Conservation (phyloP, 768 basidiomycete species). For the Auricularia cornea region DNA sequence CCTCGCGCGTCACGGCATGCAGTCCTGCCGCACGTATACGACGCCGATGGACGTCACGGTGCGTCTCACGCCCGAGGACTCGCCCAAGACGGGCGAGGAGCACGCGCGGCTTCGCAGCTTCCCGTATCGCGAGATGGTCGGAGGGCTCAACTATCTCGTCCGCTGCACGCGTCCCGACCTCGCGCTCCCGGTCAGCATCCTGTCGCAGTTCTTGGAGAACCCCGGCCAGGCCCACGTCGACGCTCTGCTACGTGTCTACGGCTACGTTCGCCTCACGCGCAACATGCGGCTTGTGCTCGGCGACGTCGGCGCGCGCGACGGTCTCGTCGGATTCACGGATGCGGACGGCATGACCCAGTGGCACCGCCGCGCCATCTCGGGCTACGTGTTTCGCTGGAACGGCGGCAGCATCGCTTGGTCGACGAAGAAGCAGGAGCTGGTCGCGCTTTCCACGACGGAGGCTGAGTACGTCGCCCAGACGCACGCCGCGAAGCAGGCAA, state of each 20-base stretch:
- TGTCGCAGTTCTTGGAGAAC: background rate
- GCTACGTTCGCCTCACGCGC: background rate
- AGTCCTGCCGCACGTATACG: background rate
- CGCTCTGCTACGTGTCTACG: background rate
- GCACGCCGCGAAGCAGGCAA: conserved; percentile 17
- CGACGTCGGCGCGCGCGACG: background rate
- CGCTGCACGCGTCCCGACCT: conserved; percentile 13
- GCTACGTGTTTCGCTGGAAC: conserved; percentile 27
- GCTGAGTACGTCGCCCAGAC: conserved; percentile 31
- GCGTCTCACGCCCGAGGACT: conserved; percentile 1
- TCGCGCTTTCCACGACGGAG: conserved; percentile 29
- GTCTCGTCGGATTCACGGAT: conserved; percentile 10
- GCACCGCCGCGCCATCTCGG: conserved; percentile 25
- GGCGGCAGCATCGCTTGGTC: conserved; percentile 25
- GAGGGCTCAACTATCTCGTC: background rate
- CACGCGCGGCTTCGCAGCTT: background rate
- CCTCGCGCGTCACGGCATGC: conserved; percentile 8
- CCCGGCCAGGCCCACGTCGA: background rate
- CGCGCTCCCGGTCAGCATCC: background rate
- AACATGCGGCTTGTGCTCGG: background rate
- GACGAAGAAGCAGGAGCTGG: conserved; percentile 23
- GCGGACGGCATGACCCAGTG: conserved; percentile 14
- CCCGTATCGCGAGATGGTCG: background rate
- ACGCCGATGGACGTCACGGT: conserved; percentile 14
- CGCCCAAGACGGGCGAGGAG: conserved; percentile 2